These are phyloP conservation scores for Diospyros lotus DNA, from an alignment of 148 eudicot genomes.

Conservation along the genomic window DNA sequence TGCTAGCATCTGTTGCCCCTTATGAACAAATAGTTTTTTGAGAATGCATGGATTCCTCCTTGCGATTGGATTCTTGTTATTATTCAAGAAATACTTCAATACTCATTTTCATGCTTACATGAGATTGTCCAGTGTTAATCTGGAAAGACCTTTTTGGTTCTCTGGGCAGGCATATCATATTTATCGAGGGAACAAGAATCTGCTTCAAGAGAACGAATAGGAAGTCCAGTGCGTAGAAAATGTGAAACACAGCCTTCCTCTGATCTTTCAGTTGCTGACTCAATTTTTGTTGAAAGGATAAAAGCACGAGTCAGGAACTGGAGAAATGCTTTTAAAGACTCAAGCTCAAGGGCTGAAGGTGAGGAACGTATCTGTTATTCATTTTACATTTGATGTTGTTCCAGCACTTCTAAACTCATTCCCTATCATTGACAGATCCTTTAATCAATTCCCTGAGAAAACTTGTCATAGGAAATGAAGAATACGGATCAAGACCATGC, in stretches of 20 bases:
- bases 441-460: conserved; percentile 67
- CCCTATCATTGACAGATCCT: conserved; percentile 47
- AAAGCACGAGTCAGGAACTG: conserved; percentile 64
- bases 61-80: background rate
- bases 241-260: conserved; percentile 31
- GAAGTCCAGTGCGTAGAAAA: conserved; percentile 36
- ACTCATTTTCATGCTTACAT: conserved; percentile 9
- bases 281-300: conserved; percentile 62
- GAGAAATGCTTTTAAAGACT: conserved; percentile 55
- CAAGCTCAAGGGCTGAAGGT: conserved; percentile 49
- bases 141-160: conserved; percentile 1
- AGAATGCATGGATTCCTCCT: background rate
- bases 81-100: background rate
- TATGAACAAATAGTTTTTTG: background rate
- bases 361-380: conserved; percentile 19
- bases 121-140: background rate
- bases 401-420: conserved; percentile 10
- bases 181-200: conserved; percentile 89
- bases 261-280: conserved; percentile 66
- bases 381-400: conserved; percentile 10
- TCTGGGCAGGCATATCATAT: conserved; percentile 79
- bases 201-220: conserved; percentile 36
- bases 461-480: conserved; percentile 54
- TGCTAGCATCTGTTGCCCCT: background rate
- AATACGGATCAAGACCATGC: conserved; percentile 77